Conservation (phyloP, 345 rosid species). For the Gossypium arboreum region DNA sequence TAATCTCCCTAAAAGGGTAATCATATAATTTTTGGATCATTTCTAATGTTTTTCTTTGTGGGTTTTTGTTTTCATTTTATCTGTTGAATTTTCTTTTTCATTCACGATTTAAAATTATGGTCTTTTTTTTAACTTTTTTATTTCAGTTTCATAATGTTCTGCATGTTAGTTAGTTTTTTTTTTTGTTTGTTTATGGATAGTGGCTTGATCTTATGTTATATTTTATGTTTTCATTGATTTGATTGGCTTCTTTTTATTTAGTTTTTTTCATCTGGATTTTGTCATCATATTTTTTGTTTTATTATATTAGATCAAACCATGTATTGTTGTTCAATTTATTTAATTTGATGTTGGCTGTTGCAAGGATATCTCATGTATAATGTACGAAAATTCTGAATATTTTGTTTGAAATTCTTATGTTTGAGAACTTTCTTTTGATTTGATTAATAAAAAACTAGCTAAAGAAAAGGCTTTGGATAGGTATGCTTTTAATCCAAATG, state of each 20-base stretch:
- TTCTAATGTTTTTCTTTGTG: slow-evolving; percentile 2
- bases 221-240: not conserved
- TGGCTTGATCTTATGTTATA: slow-evolving; percentile 11
- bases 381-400: not conserved
- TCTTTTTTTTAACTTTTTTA: not conserved
- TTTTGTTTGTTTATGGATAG: not conserved
- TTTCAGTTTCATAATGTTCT: not conserved
- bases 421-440: not conserved
- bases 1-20: slow-evolving; percentile 8
- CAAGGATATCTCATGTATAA: not conserved
- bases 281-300: not conserved
- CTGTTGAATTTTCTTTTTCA: slow-evolving; percentile 8
- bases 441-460: not conserved
- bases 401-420: not conserved
- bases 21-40: not conserved
- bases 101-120: not conserved
- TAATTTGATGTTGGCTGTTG: not conserved
- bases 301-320: not conserved
- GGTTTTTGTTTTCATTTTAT: not conserved
- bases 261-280: not conserved
- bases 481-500: not conserved
- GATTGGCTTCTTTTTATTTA: not conserved
- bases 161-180: not conserved
- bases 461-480: not conserved
- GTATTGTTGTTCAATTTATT: not conserved